Conservation (phyloP, 305 asterid genomes). For the Stenogyne calaminthoides region DNA sequence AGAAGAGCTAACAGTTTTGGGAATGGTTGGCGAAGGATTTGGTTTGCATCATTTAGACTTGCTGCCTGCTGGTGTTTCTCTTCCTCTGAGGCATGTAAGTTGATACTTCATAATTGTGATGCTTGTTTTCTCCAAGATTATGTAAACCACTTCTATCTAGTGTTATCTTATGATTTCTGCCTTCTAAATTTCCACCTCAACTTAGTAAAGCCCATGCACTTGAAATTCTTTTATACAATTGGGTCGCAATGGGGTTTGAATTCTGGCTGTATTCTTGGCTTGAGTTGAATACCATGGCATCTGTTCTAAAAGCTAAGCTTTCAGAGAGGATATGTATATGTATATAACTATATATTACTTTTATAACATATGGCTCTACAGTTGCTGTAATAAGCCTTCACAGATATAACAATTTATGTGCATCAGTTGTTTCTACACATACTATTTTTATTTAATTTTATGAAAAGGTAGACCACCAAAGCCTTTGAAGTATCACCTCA, state of each 20-base stretch:
- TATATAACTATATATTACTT: not conserved
- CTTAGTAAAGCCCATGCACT: slow-evolving; percentile 7
- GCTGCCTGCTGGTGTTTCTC: slow-evolving; percentile 95
- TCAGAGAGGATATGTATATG: not conserved
- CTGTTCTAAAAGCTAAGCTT: slow-evolving; percentile 5
- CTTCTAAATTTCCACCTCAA: slow-evolving; percentile 8
- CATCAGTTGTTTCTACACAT: slow-evolving; percentile 10
- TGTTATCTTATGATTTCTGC: slow-evolving; percentile 2
- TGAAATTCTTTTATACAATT: not conserved
- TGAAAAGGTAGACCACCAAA: no score
- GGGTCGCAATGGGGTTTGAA: slow-evolving; percentile 17
- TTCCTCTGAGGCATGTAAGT: slow-evolving; percentile 95
- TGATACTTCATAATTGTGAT: slow-evolving; percentile 23
- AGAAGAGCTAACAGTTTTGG: slow-evolving; percentile 85
- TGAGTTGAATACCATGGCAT: slow-evolving; percentile 19
- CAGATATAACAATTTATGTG: not conserved
- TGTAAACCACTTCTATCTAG: slow-evolving; percentile 23
- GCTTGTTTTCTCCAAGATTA: slow-evolving; percentile 3
- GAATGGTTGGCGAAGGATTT: slow-evolving; percentile 96
- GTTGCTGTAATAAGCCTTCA: slow-evolving; percentile 10
- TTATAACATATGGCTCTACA: not conserved
- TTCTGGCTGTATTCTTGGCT: not conserved
- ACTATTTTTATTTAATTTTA: not conserved
- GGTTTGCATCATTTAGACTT: slow-evolving; percentile 89
- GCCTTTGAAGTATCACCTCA: no score